phyloP scores from a whole-genome alignment of 1,284 basidiomycete genomes.

The Meripilus lineatus region DNA sequence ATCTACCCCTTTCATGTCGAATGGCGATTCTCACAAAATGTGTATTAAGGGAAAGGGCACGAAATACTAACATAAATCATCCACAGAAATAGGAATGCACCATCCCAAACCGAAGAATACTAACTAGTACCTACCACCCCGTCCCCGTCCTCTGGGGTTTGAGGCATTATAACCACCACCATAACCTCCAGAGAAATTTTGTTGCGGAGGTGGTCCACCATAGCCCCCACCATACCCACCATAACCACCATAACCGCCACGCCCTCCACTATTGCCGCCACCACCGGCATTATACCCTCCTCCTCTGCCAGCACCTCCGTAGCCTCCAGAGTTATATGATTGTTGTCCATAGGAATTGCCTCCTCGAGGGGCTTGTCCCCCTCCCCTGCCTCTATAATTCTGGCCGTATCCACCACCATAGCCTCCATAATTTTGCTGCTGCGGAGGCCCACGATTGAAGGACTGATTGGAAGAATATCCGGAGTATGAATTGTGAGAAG shows the following conservation, averaged over 20 bases:
- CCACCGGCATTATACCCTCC: conserved; percentile 11
- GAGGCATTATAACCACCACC: conserved; percentile 22
- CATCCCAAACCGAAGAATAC: too few species aligned
- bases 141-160: conserved; percentile 12
- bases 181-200: conserved; percentile 12
- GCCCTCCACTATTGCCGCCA: conserved; percentile 16
- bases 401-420: conserved; percentile 10
- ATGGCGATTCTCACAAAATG: too few species aligned
- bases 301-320: conserved; percentile 17
- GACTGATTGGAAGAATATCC: conserved; percentile 1
- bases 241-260: conserved; percentile 22
- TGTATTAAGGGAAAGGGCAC: too few species aligned
- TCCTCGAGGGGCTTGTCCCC: too few species aligned
- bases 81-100: too few species aligned
- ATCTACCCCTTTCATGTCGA: too few species aligned
- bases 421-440: conserved; percentile 10
- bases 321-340: conserved; percentile 14
- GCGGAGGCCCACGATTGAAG: conserved; percentile 7
- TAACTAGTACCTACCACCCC: too few species aligned
- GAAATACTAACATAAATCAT: too few species aligned
- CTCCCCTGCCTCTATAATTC: conserved; percentile 9
- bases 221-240: conserved; percentile 15
- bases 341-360: conserved; percentile 13
- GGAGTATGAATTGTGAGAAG: conserved; percentile 1
- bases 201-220: conserved; percentile 19